Percentiles rank a stretch among this genome's conserved stretches.
These are phyloP conservation scores for Plantago coronopus DNA, from an alignment of 305 asterid genomes.

Conservation along the genomic window DNA sequence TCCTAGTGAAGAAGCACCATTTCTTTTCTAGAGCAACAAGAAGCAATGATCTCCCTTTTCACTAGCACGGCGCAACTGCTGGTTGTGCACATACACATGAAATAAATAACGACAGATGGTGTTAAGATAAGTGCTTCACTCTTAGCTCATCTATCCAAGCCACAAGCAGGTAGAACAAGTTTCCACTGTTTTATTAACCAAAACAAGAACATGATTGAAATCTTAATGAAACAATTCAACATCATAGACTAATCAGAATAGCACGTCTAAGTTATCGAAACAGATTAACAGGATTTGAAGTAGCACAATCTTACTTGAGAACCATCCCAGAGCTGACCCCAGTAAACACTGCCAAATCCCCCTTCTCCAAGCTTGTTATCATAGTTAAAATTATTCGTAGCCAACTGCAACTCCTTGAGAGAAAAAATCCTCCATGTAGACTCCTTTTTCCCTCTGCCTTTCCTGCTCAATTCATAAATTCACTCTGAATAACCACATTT, in stretches of 20 bases:
- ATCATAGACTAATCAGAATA: conserved; percentile 8
- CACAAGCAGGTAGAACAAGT: too few species aligned
- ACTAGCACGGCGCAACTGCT: too few species aligned
- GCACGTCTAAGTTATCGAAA: conserved; percentile 7
- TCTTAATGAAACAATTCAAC: too few species aligned
- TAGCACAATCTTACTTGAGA: conserved; percentile 65
- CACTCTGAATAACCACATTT: conserved; percentile 22
- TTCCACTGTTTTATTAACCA: too few species aligned
- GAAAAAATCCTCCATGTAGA: conserved; percentile 82
- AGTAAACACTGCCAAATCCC: conserved; percentile 93
- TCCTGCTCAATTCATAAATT: conserved; percentile 42
- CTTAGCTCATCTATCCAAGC: too few species aligned
- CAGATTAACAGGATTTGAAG: not conserved
- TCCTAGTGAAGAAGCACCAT: too few species aligned
- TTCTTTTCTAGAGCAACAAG: too few species aligned
- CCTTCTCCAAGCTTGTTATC: conserved; percentile 99
- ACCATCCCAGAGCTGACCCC: conserved; percentile 99
- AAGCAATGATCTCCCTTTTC: too few species aligned
- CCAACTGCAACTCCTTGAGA: conserved; percentile 82
- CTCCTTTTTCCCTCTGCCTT: conserved; percentile 58
- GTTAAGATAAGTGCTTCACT: too few species aligned
- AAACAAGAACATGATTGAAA: too few species aligned
- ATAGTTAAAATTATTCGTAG: conserved; percentile 87
- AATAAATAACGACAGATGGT: too few species aligned
- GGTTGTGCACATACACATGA: too few species aligned